A percentile compares a stretch with the other conserved stretches of the same genome.
Evolutionary conservation across 257 asterid genomes (phyloP).

Genomic region (Eustoma russellianum): DNA sequence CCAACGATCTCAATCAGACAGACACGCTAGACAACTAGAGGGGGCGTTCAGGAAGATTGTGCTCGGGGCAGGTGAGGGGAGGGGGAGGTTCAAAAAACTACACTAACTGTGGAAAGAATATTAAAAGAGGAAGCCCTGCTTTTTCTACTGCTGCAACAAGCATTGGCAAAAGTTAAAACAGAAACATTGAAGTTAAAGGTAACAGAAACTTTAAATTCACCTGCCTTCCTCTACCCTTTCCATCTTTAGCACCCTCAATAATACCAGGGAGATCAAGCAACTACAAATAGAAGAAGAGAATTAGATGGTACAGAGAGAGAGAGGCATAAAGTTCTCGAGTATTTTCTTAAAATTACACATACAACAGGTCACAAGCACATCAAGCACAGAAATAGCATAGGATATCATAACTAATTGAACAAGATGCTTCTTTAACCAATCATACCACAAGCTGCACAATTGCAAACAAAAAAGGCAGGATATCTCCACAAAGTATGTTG

Average conservation of each 20-base stretch:
- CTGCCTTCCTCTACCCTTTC: constrained; percentile 99
- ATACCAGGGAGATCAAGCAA: constrained; percentile 96
- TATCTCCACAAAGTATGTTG: too few relatives aligned
- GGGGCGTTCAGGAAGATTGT: too few relatives aligned
- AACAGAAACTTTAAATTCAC: constrained; percentile 25
- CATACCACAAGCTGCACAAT: too few relatives aligned
- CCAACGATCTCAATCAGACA: too few relatives aligned
- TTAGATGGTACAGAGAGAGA: neutral
- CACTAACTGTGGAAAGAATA: too few relatives aligned
- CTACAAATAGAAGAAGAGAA: constrained; percentile 19
- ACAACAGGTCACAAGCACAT: neutral
- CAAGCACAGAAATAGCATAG: too few relatives aligned
- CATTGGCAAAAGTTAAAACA: neutral
- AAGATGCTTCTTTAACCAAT: neutral
- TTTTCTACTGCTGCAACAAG: too few relatives aligned
- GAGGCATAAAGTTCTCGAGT: too few relatives aligned
- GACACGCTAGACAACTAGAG: too few relatives aligned
- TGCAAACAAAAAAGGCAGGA: too few relatives aligned
- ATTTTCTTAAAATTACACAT: neutral
- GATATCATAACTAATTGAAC: neutral
- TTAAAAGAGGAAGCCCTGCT: neutral
- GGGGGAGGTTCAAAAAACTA: too few relatives aligned
- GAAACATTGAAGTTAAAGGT: neutral
- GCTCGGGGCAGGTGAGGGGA: too few relatives aligned
- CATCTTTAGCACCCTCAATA: constrained; percentile 99